These are phyloP conservation scores for Lavandula angustifolia DNA, from an alignment of 257 asterid species.

Conservation along the genomic window DNA sequence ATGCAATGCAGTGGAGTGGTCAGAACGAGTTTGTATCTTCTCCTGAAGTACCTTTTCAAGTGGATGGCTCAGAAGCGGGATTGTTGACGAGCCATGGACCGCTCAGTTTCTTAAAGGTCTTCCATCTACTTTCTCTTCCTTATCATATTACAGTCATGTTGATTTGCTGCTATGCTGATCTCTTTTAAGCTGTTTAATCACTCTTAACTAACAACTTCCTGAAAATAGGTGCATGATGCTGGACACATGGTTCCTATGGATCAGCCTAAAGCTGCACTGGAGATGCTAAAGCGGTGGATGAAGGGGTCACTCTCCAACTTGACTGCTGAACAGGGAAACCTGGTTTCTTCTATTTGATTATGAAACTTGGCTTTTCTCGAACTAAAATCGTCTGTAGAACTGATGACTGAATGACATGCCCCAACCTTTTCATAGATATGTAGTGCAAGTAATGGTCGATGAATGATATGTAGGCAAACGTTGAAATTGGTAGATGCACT, in stretches of 20 bases:
- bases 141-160: conserved; percentile 4
- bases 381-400: conserved; percentile 30
- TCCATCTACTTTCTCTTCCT: background rate
- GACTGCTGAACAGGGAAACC: conserved; percentile 35
- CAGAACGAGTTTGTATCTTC: conserved; percentile 65
- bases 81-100: conserved; percentile 71
- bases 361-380: conserved; percentile 12
- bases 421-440: conserved; percentile 20
- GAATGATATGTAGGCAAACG: conserved; percentile 6
- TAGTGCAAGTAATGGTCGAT: conserved; percentile 13
- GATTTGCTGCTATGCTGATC: conserved; percentile 6
- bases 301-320: conserved; percentile 53
- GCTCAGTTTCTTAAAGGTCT: conserved; percentile 85
- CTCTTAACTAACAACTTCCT: conserved; percentile 13
- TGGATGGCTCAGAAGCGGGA: conserved; percentile 79
- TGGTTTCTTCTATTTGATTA: conserved; percentile 70
- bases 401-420: conserved; percentile 20
- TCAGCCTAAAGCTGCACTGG: conserved; percentile 82
- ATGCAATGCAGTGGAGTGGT: conserved; percentile 94
- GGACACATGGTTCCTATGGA: conserved; percentile 99
- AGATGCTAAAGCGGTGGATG: conserved; percentile 89
- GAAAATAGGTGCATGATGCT: conserved; percentile 78
- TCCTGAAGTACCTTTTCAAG: conserved; percentile 65
- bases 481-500: conserved; percentile 13
- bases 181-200: background rate